These are phyloP conservation scores for Magnusiomyces suaveolens DNA, from an alignment of 1,139 yeast species.

Conservation along the genomic window DNA sequence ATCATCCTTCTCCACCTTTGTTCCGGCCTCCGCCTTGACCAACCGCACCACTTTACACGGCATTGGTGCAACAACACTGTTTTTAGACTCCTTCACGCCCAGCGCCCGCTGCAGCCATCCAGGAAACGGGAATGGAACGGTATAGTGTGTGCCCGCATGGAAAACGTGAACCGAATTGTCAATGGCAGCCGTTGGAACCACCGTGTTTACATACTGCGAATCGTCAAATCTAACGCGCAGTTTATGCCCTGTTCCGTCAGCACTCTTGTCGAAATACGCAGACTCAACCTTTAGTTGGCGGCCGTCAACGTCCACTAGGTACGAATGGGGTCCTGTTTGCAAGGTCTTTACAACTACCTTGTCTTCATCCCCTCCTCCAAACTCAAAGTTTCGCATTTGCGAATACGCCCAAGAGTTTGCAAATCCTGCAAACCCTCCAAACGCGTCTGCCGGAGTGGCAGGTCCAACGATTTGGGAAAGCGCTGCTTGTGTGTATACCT, in stretches of 20 bases:
- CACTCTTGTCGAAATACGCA: no score
- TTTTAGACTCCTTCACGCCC: constrained; percentile 25
- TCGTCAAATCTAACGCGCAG: constrained; percentile 22
- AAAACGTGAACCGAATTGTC: constrained; percentile 25
- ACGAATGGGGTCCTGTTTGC: constrained; percentile 15
- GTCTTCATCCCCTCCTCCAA: constrained; percentile 7
- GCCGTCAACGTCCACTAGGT: constrained; percentile 7
- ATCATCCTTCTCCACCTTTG: constrained; percentile 18
- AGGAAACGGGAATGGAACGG: constrained; percentile 25
- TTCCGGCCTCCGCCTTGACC: constrained; percentile 15
- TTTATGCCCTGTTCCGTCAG: no score
- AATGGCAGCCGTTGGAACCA: constrained; percentile 18
- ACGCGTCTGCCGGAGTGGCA: constrained; percentile 7
- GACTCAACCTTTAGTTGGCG: constrained; percentile 8
- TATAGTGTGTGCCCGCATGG: constrained; percentile 27
- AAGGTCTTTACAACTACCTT: constrained; percentile 7
- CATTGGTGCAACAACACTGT: constrained; percentile 32
- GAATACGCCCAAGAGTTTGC: constrained; percentile 11
- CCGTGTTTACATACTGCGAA: constrained; percentile 26
- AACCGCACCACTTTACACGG: constrained; percentile 30
- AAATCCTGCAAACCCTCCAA: constrained; percentile 10
- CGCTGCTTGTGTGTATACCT: constrained; percentile 30
- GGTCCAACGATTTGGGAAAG: constrained; percentile 18
- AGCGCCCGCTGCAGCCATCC: constrained; percentile 28
- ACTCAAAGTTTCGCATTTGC: constrained; percentile 13